Evolutionary conservation across 257 asterid genomes (phyloP), one percentile per base, ranked within the genome.

Genomic region (Handroanthus guayacan): DNA sequence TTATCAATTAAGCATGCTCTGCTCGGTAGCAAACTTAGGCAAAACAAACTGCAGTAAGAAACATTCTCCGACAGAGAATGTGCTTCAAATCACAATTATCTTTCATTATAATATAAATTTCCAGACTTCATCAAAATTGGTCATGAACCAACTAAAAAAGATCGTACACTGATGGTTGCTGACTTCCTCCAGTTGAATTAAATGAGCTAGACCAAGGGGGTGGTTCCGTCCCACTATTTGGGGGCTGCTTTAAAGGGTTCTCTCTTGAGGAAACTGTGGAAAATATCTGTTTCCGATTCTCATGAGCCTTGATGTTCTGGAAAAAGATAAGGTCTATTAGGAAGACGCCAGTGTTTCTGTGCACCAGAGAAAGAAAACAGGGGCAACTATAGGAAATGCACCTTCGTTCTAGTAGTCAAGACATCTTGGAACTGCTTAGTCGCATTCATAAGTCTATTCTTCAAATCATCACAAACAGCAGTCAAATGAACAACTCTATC

Each of bases 361-460:
- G 34, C 48, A 52, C 43, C 38, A 38, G 62, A 78, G 25, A 70
- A 67, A 12, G 50, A 56, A 14, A 47, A 74, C 36, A 74, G 11
- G 8, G 17, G n/a, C 62, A n/a, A 67, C 45, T 34, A 63, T 31
- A 36, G 41, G 63, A 66, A 77, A 72, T 41, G 66, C 74, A 87
- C 96, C 95, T 93, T 88, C 9, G 92, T 91, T 63, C 94, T 88
- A 55, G 86, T 82, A 47, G 97, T 93, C 73, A 93, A 83, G 61
- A 91, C 93, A 65, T 91, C 92, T 77, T 91, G 91, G 69, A 93
- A 93, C 81, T 86, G 92, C 81, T 91, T 93, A 5, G 98, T 93
- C 63, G 89, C 87, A 37, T 25, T 78, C 98, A 93, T 93, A 45
- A 93, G 90, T 58, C 94, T 89, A 79, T 79, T 89, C 86, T 93